Evolutionary conservation across 805 yeast species (phyloP).

Genomic region (Saccharomycopsis sp.): DNA sequence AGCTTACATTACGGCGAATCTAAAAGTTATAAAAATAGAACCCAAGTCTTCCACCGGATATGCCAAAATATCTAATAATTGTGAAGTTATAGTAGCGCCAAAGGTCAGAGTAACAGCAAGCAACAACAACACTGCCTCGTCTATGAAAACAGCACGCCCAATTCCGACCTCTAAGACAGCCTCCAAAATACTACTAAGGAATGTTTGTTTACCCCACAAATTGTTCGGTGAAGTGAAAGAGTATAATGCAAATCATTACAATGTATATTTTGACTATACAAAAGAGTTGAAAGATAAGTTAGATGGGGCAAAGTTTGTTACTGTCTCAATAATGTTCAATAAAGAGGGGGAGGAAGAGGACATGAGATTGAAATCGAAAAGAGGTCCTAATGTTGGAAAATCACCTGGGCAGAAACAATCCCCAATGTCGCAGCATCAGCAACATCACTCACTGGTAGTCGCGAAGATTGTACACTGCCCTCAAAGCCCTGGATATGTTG

Average conservation of each 20-base stretch:
- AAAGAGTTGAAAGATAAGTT: neutral
- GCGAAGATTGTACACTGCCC: constrained; percentile 42
- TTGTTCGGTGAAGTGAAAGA: constrained; percentile 23
- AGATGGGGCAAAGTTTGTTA: constrained; percentile 26
- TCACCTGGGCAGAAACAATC: neutral
- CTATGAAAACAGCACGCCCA: constrained; percentile 10
- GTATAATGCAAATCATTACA: constrained; percentile 12
- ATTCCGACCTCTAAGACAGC: constrained; percentile 25
- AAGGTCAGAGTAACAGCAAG: constrained; percentile 30
- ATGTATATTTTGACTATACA: constrained; percentile 1
- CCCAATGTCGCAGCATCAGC: neutral
- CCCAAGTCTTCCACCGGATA: constrained; percentile 29
- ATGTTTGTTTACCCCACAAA: constrained; percentile 47
- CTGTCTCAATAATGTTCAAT: constrained; percentile 24
- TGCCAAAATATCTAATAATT: constrained; percentile 51
- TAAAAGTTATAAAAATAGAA: constrained; percentile 41
- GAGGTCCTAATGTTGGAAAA: neutral
- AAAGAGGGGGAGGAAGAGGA: constrained; percentile 18
- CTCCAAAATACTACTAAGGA: constrained; percentile 42
- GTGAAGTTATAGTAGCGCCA: constrained; percentile 76
- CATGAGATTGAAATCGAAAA: too few species aligned
- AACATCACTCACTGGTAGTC: constrained; percentile 32
- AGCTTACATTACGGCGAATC: constrained; percentile 48
- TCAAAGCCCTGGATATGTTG: constrained; percentile 33
- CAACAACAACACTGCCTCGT: constrained; percentile 1